A percentile compares a stretch with the other conserved stretches of the same genome.
Conservation (phyloP, 2,329 filamentous ascomycete species). For the Dothidotthia symphoricarpi region DNA sequence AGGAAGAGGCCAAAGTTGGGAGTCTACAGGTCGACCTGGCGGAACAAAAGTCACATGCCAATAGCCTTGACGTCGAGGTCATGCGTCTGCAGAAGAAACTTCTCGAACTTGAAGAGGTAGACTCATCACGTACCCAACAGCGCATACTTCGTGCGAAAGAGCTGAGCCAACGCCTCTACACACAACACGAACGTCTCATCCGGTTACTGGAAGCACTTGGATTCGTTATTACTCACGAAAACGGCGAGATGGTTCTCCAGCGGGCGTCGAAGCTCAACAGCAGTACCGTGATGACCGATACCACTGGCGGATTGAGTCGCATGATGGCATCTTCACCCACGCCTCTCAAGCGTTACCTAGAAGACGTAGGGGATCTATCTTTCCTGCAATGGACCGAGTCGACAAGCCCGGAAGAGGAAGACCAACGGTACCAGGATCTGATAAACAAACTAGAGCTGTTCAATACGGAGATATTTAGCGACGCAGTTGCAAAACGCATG, state of each 20-base stretch:
- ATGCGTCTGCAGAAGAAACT: slow-evolving; percentile 66
- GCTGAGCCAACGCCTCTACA: slow-evolving; percentile 77
- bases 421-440: slow-evolving; percentile 71
- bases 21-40: slow-evolving; percentile 69
- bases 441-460: slow-evolving; percentile 72
- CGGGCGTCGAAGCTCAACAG: slow-evolving; percentile 60
- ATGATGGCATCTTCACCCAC: slow-evolving; percentile 55
- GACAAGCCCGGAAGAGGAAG: slow-evolving; percentile 63
- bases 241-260: slow-evolving; percentile 71
- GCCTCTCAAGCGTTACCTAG: slow-evolving; percentile 55
- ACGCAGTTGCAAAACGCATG: slow-evolving; percentile 82
- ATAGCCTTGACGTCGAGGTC: slow-evolving; percentile 73
- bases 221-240: slow-evolving; percentile 74
- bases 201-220: slow-evolving; percentile 83
- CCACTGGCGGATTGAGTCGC: slow-evolving; percentile 44
- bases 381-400: slow-evolving; percentile 81
- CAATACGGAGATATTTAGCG: slow-evolving; percentile 78
- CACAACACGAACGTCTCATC: slow-evolving; percentile 79
- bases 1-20: slow-evolving; percentile 70
- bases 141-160: slow-evolving; percentile 76
- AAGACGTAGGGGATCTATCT: slow-evolving; percentile 66
- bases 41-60: slow-evolving; percentile 71
- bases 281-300: slow-evolving; percentile 47
- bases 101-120: slow-evolving; percentile 50
- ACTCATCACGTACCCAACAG: slow-evolving; percentile 60